These are phyloP conservation scores for Aspergillus sp. DNA, from an alignment of 2,329 filamentous ascomycete genomes.

Conservation along the genomic window DNA sequence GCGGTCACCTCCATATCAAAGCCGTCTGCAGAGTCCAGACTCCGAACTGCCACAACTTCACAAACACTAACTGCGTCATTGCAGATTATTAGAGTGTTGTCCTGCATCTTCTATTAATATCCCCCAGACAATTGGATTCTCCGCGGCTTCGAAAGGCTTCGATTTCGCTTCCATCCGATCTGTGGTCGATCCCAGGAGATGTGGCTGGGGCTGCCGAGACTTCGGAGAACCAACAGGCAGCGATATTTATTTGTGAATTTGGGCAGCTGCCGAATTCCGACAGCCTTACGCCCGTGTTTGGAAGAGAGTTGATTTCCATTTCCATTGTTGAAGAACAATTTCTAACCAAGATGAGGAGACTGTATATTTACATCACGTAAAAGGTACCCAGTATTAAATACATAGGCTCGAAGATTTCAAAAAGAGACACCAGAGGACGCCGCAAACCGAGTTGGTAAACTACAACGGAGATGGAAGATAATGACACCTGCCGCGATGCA, in stretches of 20 bases:
- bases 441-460: slow-evolving; percentile 12
- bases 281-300: not conserved
- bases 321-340: not conserved
- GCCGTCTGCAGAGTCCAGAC: not conserved
- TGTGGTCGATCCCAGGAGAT: not conserved
- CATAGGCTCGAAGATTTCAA: slow-evolving; percentile 6
- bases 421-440: slow-evolving; percentile 11
- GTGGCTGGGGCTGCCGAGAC: slow-evolving; percentile 1
- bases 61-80: not conserved
- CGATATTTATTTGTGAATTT: not conserved
- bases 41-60: not conserved
- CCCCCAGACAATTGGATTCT: not conserved
- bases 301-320: not conserved
- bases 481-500: slow-evolving; percentile 13
- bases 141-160: slow-evolving; percentile 1
- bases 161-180: not conserved
- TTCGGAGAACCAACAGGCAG: slow-evolving; percentile 1
- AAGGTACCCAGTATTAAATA: slow-evolving; percentile 10
- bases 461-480: slow-evolving; percentile 11
- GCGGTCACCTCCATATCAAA: not conserved
- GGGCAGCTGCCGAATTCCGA: slow-evolving; percentile 1
- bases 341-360: slow-evolving; percentile 5
- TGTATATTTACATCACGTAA: slow-evolving; percentile 15
- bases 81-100: not conserved
- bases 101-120: slow-evolving; percentile 4